These are phyloP conservation scores for Cercospora sp. DNA, from an alignment of 2,329 filamentous ascomycete genomes.

Conservation along the genomic window DNA sequence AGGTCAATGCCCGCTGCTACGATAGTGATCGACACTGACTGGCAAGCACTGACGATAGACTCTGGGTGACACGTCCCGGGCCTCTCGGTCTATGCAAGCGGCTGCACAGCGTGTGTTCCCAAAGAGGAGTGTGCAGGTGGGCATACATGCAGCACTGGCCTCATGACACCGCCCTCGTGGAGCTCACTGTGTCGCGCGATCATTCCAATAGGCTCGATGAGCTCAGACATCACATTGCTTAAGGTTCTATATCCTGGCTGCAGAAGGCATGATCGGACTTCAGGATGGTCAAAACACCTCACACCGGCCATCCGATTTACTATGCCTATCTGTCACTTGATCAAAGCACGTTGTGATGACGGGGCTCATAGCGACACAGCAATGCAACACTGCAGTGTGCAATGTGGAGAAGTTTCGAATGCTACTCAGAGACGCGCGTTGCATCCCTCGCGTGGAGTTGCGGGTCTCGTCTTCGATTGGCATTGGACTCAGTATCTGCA, in stretches of 20 bases:
- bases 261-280: not conserved
- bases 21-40: not conserved
- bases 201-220: not conserved
- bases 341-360: not conserved
- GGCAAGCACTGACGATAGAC: not conserved
- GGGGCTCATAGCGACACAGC: not conserved
- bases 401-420: not conserved
- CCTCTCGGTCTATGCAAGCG: not conserved
- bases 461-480: not conserved
- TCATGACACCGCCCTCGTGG: not conserved
- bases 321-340: not conserved
- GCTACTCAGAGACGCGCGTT: not conserved
- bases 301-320: not conserved
- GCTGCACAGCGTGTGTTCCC: not conserved
- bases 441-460: not conserved
- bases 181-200: not conserved
- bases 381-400: not conserved
- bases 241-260: not conserved
- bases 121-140: not conserved
- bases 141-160: not conserved
- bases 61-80: not conserved
- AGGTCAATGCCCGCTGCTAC: not conserved
- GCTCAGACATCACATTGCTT: not conserved
- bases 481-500: not conserved
- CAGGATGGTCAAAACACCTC: not conserved